Evolutionary conservation across 768 basidiomycete species (phyloP), one percentile per base, ranked within the genome.

Genomic region (Tylopilus rubrobrunneus): DNA sequence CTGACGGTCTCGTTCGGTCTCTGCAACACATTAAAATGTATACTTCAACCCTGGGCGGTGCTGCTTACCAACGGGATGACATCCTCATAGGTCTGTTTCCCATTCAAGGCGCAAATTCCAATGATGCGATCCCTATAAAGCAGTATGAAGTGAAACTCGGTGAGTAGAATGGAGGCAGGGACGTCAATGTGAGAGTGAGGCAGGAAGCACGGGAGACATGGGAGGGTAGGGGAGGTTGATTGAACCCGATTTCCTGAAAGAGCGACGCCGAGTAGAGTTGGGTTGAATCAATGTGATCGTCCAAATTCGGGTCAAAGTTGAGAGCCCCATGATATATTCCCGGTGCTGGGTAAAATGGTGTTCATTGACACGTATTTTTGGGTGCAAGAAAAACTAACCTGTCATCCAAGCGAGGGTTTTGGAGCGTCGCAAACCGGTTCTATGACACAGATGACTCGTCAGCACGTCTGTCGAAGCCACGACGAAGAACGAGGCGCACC

Each of bases 131-230:
- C 87, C 41, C 75, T 76, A 72, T 92, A 96, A 5, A 98, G 75
- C 5, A 98, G 69, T 19, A 99, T 72, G 64, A 94, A 92, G 67
- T 99, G 97, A 66, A 90, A 97, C 64, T 96, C 90, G 1, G 95
- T 97, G 51, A 97, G 73, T 10, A 85, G 79, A 64, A 96, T 82
- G 4, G 92, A 90, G 5, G 83, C 58, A 1, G 96, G 95, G 15
- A 79, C 64, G 48, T 82, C 77, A 53, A 4, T 56, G 41, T 65
- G 56, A 1, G 65, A 27, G 4, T 65, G 56, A 56, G 12, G 58
- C 40, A n/a, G 56, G 52, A 12, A 62, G 51, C 6, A 72, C 66
- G 71, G 67, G 49, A 46, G 65, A 60, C 33, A 74, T 57, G 29
- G 73, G 47, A 17, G 89, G 89, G 63, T 92, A 95, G 4, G 89